A percentile compares a stretch with the other conserved stretches of the same genome.
Conservation (phyloP, 2,329 filamentous ascomycete genomes). For the Helotiales sp. region DNA sequence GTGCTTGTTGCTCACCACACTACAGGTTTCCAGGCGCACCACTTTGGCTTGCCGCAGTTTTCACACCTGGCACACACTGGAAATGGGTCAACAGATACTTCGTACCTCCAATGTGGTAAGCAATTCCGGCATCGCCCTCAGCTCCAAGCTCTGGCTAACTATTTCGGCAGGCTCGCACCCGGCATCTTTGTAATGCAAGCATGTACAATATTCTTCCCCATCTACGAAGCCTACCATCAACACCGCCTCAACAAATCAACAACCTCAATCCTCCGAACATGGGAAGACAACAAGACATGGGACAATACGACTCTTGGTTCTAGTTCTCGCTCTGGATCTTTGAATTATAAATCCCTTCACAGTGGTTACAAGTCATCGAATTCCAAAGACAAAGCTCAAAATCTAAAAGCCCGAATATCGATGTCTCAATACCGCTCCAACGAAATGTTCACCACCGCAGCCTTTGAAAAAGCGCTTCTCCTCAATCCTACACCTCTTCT, state of each 20-base stretch:
- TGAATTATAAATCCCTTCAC: background rate
- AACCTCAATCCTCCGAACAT: background rate
- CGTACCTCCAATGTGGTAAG: constrained; percentile 11
- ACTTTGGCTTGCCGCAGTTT: constrained; percentile 10
- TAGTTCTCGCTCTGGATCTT: background rate
- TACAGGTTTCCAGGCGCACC: constrained; percentile 10
- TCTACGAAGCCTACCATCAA: constrained; percentile 7
- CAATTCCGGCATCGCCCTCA: background rate
- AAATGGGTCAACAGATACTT: constrained; percentile 8
- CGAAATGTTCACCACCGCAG: constrained; percentile 5
- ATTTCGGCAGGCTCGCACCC: constrained; percentile 7
- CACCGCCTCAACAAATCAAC: background rate
- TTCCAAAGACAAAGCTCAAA: background rate
- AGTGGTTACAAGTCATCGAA: background rate
- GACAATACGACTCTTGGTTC: constrained; percentile 2
- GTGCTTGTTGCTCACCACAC: background rate
- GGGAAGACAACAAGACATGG: constrained; percentile 1
- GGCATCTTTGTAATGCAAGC: constrained; percentile 14
- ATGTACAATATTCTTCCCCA: constrained; percentile 12
- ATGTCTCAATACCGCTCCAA: background rate
- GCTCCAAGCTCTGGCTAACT: background rate
- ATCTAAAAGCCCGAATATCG: background rate
- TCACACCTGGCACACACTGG: constrained; percentile 4
- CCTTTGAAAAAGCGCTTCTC: constrained; percentile 6
- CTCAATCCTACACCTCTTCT: constrained; percentile 5